These are phyloP conservation scores for Daldinia childiae DNA, from an alignment of 495 filamentous ascomycete species.

Conservation along the genomic window DNA sequence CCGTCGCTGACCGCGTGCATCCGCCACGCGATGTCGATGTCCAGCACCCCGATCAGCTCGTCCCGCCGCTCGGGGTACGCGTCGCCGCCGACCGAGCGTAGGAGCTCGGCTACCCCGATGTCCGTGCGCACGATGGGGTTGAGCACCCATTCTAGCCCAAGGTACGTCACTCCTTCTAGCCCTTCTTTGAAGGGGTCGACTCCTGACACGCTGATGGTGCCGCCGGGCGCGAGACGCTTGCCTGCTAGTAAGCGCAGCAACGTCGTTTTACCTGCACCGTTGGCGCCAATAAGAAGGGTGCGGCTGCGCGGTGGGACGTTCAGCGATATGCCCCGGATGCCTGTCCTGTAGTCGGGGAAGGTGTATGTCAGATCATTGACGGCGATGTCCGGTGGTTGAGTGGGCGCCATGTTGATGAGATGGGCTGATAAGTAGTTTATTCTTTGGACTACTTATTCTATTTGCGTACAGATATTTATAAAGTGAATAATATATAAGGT, in stretches of 20 bases:
- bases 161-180: conserved; percentile 93
- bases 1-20: conserved; percentile 96
- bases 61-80: conserved; percentile 81
- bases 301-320: conserved; percentile 82
- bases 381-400: conserved; percentile 58
- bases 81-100: conserved; percentile 86
- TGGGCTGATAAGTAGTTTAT: not conserved
- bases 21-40: conserved; percentile 90
- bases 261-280: conserved; percentile 97
- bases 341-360: conserved; percentile 82
- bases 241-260: conserved; percentile 87
- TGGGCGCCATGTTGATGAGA: conserved; percentile 4
- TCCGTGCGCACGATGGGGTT: conserved; percentile 96
- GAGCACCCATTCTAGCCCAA: conserved; percentile 98
- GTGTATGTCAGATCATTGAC: conserved; percentile 84
- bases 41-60: conserved; percentile 85
- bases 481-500: not conserved
- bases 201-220: conserved; percentile 76
- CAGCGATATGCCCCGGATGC: conserved; percentile 75
- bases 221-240: conserved; percentile 84
- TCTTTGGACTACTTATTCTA: not conserved
- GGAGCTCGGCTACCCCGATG: conserved; percentile 86
- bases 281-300: conserved; percentile 94
- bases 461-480: too few relatives aligned
- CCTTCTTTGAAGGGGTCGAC: conserved; percentile 90